These are phyloP conservation scores for Plectranthus barbatus DNA, from an alignment of 257 asterid genomes.

Conservation along the genomic window DNA sequence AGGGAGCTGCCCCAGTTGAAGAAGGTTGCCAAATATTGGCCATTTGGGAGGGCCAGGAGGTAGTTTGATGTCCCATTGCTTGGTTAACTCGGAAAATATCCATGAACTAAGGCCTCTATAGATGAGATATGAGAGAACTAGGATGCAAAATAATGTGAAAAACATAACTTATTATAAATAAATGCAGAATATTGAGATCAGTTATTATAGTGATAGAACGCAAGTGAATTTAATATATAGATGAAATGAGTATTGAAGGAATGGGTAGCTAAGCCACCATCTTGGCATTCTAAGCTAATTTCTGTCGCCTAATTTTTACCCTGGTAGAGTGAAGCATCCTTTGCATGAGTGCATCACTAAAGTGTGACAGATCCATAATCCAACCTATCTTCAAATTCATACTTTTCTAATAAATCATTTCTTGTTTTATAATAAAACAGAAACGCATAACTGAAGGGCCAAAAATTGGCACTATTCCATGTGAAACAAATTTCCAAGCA, in stretches of 20 bases:
- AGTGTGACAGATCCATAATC: background rate
- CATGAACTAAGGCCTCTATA: background rate
- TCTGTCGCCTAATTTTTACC: background rate
- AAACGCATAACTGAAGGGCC: too few species aligned
- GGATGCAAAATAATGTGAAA: background rate
- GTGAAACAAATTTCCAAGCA: too few species aligned
- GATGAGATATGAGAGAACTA: constrained; percentile 16
- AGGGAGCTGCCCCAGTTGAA: constrained; percentile 63
- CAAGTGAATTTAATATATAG: constrained; percentile 7
- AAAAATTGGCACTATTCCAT: too few species aligned
- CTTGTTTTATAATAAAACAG: too few species aligned
- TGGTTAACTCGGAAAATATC: background rate
- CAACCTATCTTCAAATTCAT: background rate
- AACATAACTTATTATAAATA: background rate
- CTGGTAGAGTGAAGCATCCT: constrained; percentile 5
- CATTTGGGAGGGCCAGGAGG: constrained; percentile 84
- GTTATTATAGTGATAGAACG: background rate
- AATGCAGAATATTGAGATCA: background rate
- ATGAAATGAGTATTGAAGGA: background rate
- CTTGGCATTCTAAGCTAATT: constrained; percentile 17
- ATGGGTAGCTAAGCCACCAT: constrained; percentile 20
- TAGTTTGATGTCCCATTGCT: constrained; percentile 11
- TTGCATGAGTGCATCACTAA: constrained; percentile 12
- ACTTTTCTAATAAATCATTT: too few species aligned
- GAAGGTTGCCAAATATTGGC: constrained; percentile 94